Conservation (phyloP, 2,329 filamentous ascomycete genomes). For the Lachnellula arida region DNA sequence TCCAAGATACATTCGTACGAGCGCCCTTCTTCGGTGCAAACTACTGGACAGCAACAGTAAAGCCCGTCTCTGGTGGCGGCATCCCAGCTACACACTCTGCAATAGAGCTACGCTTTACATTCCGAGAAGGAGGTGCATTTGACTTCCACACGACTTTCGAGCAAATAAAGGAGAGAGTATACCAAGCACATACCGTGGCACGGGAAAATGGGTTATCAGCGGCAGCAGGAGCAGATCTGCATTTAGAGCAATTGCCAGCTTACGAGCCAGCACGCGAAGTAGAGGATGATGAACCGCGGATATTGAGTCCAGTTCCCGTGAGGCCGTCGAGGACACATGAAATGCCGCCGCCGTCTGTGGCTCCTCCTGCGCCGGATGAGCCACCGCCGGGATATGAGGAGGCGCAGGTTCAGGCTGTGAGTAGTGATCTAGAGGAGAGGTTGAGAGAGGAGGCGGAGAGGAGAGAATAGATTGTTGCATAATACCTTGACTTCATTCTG, state of each 20-base stretch:
- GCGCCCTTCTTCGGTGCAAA: constrained; percentile 92
- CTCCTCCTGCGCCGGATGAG: constrained; percentile 52
- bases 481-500: not conserved
- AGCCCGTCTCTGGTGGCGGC: constrained; percentile 77
- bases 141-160: constrained; percentile 84
- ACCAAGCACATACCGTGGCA: constrained; percentile 73
- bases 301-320: constrained; percentile 20
- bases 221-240: constrained; percentile 52
- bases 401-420: constrained; percentile 68
- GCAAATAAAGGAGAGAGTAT: constrained; percentile 74
- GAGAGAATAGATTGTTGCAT: not conserved
- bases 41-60: constrained; percentile 77
- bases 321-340: constrained; percentile 16
- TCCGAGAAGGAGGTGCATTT: constrained; percentile 92
- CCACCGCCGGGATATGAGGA: constrained; percentile 91
- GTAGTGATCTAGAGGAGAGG: constrained; percentile 58
- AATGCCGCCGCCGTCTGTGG: constrained; percentile 15
- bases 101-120: constrained; percentile 78
- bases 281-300: constrained; percentile 17
- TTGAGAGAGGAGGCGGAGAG: constrained; percentile 67
- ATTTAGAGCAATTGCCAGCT: constrained; percentile 81
- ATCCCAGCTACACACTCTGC: constrained; percentile 69
- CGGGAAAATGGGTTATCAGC: constrained; percentile 58
- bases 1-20: constrained; percentile 79
- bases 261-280: constrained; percentile 59